A percentile compares a stretch with the other conserved stretches of the same genome.
phyloP scores from a whole-genome alignment of 345 rosid genomes.

The Euphorbia pulcherrima region DNA sequence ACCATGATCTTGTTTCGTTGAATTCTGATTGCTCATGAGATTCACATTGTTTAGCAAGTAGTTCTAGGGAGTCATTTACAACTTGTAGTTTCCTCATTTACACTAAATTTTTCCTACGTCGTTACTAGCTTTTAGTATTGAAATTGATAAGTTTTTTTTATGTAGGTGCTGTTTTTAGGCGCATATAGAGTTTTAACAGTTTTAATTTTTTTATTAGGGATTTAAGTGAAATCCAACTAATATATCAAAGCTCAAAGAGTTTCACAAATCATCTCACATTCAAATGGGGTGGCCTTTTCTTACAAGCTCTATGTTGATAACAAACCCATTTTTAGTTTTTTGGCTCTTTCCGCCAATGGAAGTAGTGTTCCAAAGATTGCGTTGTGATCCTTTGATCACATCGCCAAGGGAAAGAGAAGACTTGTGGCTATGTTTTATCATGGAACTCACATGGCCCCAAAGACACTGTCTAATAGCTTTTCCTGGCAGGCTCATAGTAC shows the following conservation, averaged over 20 bases:
- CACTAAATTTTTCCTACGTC: background rate
- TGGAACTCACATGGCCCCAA: too few relatives aligned
- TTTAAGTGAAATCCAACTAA: background rate
- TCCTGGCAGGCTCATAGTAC: background rate
- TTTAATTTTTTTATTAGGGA: background rate
- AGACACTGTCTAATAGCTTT: background rate
- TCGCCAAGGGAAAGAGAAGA: too few relatives aligned
- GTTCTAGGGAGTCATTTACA: background rate
- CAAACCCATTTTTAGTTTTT: too few relatives aligned
- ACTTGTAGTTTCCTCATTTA: background rate
- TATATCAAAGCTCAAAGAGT: background rate
- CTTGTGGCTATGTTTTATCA: too few relatives aligned
- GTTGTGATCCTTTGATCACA: too few relatives aligned
- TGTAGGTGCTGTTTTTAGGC: background rate
- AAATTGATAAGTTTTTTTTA: background rate
- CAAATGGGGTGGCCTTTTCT: background rate
- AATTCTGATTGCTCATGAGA: background rate
- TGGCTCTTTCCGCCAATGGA: too few relatives aligned
- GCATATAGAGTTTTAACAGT: background rate
- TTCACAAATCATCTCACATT: background rate
- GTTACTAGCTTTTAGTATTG: background rate
- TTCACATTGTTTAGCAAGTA: too few relatives aligned
- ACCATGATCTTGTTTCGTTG: background rate
- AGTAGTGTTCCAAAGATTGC: too few relatives aligned
- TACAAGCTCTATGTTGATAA: too few relatives aligned